phyloP scores from a whole-genome alignment of 2,329 filamentous ascomycete genomes.

The Penicillium brevicompactum region DNA sequence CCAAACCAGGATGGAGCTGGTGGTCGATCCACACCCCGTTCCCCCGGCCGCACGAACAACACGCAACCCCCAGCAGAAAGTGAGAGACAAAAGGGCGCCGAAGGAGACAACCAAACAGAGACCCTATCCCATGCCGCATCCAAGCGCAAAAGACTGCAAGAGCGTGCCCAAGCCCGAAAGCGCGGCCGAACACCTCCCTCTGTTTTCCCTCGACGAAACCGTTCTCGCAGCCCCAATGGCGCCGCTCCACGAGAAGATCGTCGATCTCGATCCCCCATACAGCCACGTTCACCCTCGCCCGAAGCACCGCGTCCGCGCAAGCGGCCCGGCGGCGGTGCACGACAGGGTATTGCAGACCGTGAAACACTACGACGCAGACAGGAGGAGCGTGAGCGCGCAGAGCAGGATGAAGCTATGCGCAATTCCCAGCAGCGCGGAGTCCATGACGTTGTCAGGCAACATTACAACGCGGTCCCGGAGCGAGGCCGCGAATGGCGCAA shows the following conservation, averaged over 20 bases:
- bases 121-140: slow-evolving; percentile 31
- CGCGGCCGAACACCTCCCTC: slow-evolving; percentile 41
- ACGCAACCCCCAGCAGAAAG: not conserved
- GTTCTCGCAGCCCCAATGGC: slow-evolving; percentile 27
- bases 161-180: slow-evolving; percentile 41
- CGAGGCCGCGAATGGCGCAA: slow-evolving; percentile 91
- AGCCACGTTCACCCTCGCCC: slow-evolving; percentile 44
- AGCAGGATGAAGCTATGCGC: slow-evolving; percentile 40
- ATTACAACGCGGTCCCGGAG: slow-evolving; percentile 96
- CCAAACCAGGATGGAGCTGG: not conserved
- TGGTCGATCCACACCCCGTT: not conserved
- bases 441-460: slow-evolving; percentile 84
- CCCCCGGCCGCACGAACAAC: slow-evolving; percentile 1
- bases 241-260: slow-evolving; percentile 28
- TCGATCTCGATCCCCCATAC: slow-evolving; percentile 46
- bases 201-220: slow-evolving; percentile 44
- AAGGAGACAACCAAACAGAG: slow-evolving; percentile 18
- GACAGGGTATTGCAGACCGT: slow-evolving; percentile 40
- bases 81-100: slow-evolving; percentile 26
- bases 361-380: slow-evolving; percentile 45
- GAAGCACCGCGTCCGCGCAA: slow-evolving; percentile 46
- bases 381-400: slow-evolving; percentile 47
- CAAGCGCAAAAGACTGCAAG: slow-evolving; percentile 44
- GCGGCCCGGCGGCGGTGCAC: slow-evolving; percentile 49
- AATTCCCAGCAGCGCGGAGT: slow-evolving; percentile 57